Base-by-base conservation (phyloP, 164 flowering plant species). In the Platanus orientalis region DNA sequence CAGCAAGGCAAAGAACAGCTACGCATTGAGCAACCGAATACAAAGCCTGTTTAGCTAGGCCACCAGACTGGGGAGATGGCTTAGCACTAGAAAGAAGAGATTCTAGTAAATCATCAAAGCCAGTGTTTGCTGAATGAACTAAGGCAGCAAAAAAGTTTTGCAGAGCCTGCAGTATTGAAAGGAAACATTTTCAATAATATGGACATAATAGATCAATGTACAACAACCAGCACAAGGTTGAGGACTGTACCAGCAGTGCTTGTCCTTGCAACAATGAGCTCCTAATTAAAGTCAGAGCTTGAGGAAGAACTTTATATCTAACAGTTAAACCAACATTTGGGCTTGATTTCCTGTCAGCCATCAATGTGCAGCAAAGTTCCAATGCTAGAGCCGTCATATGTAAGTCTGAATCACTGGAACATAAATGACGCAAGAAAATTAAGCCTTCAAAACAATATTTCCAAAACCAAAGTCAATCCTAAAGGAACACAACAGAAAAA, bases 1-100 rank as follows among this genome's bases (percentile, higher is more conserved):
- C 97, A 71, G 97, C 91, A 68, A 95, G 97, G 74, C 99, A 95
- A 34, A 95, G 90, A 74, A 95, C 98, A 77, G 97, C 99, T 47
- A 95, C 94, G 74, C 98, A 92, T 73, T 90, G 98, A 58, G 99
- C 99, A 29, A 90, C 87, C 25, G 99, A 95, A 72, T 75, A 78
- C 55, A 95, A 64, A 51, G 99, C 97, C 74, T 92, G 97, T 70
- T 90, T 95, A 53, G 94, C 88, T 69, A 92, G 87, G 55, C 96
- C 94, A 61, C 97, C 97, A 29, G 94, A 77, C 75, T 84, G 96
- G 13, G 94, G 85, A 75, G 96, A 81, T 60, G 96, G 84, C 66
- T 90, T 95, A 47, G 97, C 96, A 79, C 94, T 79, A 47, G 92
- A 82, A 76, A 95, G 92, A 70, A 95, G 96, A 62, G 99, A 83